These are phyloP conservation scores for Phaeosphaeriaceae sp. DNA, from an alignment of 2,329 filamentous ascomycete genomes.

Conservation along the genomic window DNA sequence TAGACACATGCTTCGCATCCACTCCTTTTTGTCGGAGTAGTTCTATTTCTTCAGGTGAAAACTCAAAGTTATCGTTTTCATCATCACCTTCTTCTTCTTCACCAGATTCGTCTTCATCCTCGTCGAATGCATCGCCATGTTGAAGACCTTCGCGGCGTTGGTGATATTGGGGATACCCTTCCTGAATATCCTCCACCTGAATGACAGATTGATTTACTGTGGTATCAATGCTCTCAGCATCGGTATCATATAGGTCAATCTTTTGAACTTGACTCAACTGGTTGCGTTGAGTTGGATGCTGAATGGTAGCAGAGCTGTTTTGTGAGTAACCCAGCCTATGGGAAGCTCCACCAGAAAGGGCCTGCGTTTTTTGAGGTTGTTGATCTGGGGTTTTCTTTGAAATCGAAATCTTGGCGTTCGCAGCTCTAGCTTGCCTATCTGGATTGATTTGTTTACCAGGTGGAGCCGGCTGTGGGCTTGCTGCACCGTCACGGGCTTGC, in stretches of 20 bases:
- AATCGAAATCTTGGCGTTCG: slow-evolving; percentile 29
- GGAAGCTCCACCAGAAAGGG: slow-evolving; percentile 3
- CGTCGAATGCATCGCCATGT: slow-evolving; percentile 12
- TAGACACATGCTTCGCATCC: neutral
- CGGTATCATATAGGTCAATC: slow-evolving; percentile 44
- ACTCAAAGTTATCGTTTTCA: neutral
- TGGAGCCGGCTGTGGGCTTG: slow-evolving; percentile 18
- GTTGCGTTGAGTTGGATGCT: slow-evolving; percentile 21
- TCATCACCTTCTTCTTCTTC: slow-evolving; percentile 4
- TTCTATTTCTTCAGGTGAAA: slow-evolving; percentile 2
- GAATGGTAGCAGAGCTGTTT: slow-evolving; percentile 16
- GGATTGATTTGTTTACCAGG: slow-evolving; percentile 15
- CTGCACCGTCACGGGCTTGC: slow-evolving; percentile 14
- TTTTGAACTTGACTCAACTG: slow-evolving; percentile 15
- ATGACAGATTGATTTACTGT: slow-evolving; percentile 34
- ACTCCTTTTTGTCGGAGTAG: slow-evolving; percentile 3
- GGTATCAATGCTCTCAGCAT: slow-evolving; percentile 46
- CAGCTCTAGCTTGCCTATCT: slow-evolving; percentile 24
- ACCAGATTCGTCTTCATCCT: slow-evolving; percentile 16
- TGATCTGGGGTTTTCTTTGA: slow-evolving; percentile 14
- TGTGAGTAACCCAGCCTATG: slow-evolving; percentile 17
- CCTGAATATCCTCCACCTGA: slow-evolving; percentile 25
- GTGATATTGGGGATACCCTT: slow-evolving; percentile 7
- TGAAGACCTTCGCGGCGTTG: slow-evolving; percentile 14
- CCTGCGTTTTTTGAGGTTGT: slow-evolving; percentile 16